Conservation (phyloP, 257 asterid species). For the Forsythia viridissima region DNA sequence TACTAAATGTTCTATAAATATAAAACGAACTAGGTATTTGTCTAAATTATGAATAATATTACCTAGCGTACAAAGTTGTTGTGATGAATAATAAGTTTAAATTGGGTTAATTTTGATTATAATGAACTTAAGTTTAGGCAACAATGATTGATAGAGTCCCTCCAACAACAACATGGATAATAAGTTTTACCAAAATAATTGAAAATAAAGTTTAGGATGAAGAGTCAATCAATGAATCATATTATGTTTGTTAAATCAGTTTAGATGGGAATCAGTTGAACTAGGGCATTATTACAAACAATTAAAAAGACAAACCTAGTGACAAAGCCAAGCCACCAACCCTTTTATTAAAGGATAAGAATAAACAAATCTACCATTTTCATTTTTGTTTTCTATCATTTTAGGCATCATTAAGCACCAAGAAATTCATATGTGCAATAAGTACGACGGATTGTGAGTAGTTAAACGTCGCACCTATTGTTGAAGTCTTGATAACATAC, state of each 20-base stretch:
- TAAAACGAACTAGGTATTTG: no score
- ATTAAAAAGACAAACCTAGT: constrained; percentile 30
- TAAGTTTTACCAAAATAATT: neutral
- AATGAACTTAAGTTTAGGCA: neutral
- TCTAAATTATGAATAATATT: no score
- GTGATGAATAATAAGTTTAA: neutral
- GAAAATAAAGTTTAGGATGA: neutral
- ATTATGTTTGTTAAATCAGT: neutral
- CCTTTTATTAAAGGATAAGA: constrained; percentile 4
- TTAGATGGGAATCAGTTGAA: neutral
- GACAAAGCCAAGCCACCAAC: constrained; percentile 56
- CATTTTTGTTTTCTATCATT: neutral
- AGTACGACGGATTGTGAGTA: neutral
- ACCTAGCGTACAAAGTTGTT: neutral
- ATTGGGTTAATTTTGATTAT: neutral
- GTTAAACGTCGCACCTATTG: neutral
- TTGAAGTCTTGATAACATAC: neutral
- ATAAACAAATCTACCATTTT: neutral
- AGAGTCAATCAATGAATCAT: constrained; percentile 5
- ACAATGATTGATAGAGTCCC: neutral
- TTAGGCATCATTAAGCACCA: neutral
- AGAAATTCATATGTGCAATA: neutral
- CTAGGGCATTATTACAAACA: neutral
- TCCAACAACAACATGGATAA: neutral
- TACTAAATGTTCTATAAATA: no score